Evolutionary conservation across 2,329 filamentous ascomycete species (phyloP), one percentile per base, ranked within the genome.

Genomic region (Cadophora malorum): DNA sequence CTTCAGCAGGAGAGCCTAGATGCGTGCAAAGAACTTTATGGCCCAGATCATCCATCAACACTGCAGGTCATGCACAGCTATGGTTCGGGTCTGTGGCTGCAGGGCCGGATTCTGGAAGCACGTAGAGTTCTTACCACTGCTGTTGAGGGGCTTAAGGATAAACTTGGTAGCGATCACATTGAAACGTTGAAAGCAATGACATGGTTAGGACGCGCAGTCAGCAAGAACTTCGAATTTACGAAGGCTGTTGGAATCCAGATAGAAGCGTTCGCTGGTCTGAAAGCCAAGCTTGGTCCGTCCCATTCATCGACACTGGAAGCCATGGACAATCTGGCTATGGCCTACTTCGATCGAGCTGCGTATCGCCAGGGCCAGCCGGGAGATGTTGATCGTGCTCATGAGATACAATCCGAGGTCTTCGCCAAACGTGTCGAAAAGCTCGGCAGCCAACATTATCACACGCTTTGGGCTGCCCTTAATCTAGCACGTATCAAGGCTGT

Each of bases 311-410:
- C 63, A 58, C 63, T 65, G n/a, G 50, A 59, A 38, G 63, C 52
- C 23, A 58, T 65, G 63, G 53, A 56, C 53, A 65, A 65, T 50
- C 35, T 65, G 28, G 63, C 63, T 25, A 64, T 64, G 61, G 61
- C 61, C 41, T 49, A 55, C 61, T 64, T 64, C 50, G 61, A 64
- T 12, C 41, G 61, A 64, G 61, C 61, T 38, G 61, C 61, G 4
- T 64, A 64, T 55, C 61, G 49, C 14, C 23, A 53, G n/a, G 61
- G 61, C 49, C 61, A 55, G 31, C 45, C 41, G 33, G 61, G 61
- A 16, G 61, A 64, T 41, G 10, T 64, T 55, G 61, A 53, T 23
- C 61, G 61, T 64, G 61, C 61, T 14, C 49, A 55, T 38, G 45
- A 52, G 28, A n/a, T 64, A 52, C 41, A 64, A 23, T n/a, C 61